Conservation (phyloP, 2,329 filamentous ascomycete genomes). For the Penicillium frequentans region DNA sequence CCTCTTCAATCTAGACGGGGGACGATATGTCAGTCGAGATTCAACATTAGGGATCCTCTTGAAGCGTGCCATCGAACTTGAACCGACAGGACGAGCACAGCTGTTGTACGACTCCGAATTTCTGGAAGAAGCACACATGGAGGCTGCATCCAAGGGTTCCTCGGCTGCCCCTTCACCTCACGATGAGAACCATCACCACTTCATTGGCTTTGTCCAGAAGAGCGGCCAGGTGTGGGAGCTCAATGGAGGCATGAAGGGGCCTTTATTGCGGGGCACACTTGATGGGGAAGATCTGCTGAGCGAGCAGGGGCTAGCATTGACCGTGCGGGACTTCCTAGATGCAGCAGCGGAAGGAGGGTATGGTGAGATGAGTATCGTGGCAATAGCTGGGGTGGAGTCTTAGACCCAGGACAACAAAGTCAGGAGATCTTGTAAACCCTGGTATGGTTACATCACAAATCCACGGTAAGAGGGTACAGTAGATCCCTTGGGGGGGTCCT, state of each 20-base stretch:
- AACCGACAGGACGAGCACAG: slow-evolving; percentile 48
- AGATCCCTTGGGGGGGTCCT: too few relatives aligned
- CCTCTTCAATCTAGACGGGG: slow-evolving; percentile 51
- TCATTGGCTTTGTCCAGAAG: slow-evolving; percentile 21
- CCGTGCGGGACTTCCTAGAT: slow-evolving; percentile 16
- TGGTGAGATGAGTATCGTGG: slow-evolving; percentile 22
- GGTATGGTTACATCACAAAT: too few relatives aligned
- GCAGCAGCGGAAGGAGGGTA: slow-evolving; percentile 13
- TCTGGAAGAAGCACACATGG: slow-evolving; percentile 28
- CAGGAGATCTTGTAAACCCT: not conserved
- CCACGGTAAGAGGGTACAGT: too few relatives aligned
- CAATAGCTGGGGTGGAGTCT: slow-evolving; percentile 8
- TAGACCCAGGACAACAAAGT: not conserved
- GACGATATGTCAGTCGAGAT: slow-evolving; percentile 42
- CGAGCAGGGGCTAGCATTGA: slow-evolving; percentile 17
- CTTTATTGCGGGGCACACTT: slow-evolving; percentile 40
- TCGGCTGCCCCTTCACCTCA: slow-evolving; percentile 16
- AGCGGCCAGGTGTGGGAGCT: slow-evolving; percentile 22
- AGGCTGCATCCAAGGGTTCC: slow-evolving; percentile 17
- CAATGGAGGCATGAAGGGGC: slow-evolving; percentile 23
- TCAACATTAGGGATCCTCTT: slow-evolving; percentile 49
- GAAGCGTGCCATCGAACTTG: slow-evolving; percentile 45
- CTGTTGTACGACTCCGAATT: slow-evolving; percentile 48
- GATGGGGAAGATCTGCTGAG: slow-evolving; percentile 17
- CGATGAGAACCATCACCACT: slow-evolving; percentile 23